Evolutionary conservation across 305 asterid species (phyloP).

Genomic region (Caryopteris hybrid): DNA sequence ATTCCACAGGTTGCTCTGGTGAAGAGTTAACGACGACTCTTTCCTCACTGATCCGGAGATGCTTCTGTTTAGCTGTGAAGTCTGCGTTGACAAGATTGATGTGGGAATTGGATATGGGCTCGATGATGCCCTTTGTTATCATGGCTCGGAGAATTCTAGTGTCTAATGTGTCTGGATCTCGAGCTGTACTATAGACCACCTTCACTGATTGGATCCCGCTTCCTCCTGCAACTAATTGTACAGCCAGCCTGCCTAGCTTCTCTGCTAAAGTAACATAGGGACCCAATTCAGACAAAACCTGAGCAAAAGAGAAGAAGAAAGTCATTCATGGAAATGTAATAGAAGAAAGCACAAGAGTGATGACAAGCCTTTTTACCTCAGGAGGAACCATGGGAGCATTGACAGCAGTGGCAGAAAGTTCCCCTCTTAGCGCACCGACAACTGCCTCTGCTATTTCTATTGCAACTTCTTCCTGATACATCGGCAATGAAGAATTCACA

Average conservation of each 20-base stretch:
- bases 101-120: constrained; percentile 61
- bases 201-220: constrained; percentile 73
- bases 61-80: constrained; percentile 77
- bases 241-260: constrained; percentile 81
- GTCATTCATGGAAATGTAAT: not conserved
- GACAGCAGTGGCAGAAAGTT: constrained; percentile 86
- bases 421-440: constrained; percentile 84
- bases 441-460: constrained; percentile 95
- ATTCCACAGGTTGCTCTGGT: constrained; percentile 57
- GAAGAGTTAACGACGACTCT: constrained; percentile 42
- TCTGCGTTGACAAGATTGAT: constrained; percentile 87
- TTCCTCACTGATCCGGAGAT: constrained; percentile 71
- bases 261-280: constrained; percentile 78
- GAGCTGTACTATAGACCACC: constrained; percentile 56
- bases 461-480: constrained; percentile 82
- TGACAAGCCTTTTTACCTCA: constrained; percentile 33
- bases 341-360: not conserved
- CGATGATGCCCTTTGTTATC: constrained; percentile 85
- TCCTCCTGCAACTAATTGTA: constrained; percentile 77
- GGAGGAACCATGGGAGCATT: constrained; percentile 97
- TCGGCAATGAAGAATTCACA: constrained; percentile 21
- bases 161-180: constrained; percentile 75
- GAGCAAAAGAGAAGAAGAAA: constrained; percentile 6
- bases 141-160: constrained; percentile 89
- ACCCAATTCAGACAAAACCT: constrained; percentile 74